A percentile compares a stretch with the other conserved stretches of the same genome.
Conservation (phyloP, 1,139 yeast genomes). For the Komagataea norvegica region DNA sequence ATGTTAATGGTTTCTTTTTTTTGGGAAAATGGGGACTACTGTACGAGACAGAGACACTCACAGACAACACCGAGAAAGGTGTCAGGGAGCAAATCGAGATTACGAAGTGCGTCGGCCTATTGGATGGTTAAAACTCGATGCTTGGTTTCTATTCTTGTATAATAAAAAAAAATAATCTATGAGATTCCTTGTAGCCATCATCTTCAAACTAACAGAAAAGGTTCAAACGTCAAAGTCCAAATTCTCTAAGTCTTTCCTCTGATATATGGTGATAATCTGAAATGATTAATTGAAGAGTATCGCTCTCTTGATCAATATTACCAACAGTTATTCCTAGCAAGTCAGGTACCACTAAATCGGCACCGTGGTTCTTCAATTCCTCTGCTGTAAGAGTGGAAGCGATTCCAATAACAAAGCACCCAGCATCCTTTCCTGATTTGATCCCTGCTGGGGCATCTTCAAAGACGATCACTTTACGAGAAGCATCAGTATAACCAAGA, state of each 20-base stretch:
- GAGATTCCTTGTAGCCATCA: too few species aligned
- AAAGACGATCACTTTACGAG: slow-evolving; percentile 56
- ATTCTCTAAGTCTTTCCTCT: slow-evolving; percentile 3
- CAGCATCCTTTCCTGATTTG: slow-evolving; percentile 76
- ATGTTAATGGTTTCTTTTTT: slow-evolving; percentile 31
- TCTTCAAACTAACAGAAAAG: too few species aligned
- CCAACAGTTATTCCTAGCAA: slow-evolving; percentile 42
- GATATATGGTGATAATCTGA: slow-evolving; percentile 32
- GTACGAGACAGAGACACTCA: slow-evolving; percentile 33
- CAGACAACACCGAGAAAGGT: slow-evolving; percentile 1
- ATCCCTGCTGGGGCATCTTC: slow-evolving; percentile 90
- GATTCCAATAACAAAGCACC: slow-evolving; percentile 76
- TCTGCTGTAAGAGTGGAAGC: slow-evolving; percentile 73
- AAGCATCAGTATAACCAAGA: slow-evolving; percentile 47
- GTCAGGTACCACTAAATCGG: slow-evolving; percentile 73
- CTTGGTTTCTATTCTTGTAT: background rate
- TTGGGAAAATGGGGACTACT: slow-evolving; percentile 43
- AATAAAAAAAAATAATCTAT: too few species aligned
- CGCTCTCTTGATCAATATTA: slow-evolving; percentile 31
- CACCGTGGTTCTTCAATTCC: slow-evolving; percentile 65
- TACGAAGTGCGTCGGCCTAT: slow-evolving; percentile 18
- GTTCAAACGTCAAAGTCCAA: too few species aligned
- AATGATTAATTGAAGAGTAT: slow-evolving; percentile 32
- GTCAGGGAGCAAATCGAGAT: slow-evolving; percentile 14
- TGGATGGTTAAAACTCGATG: slow-evolving; percentile 7